Conservation (phyloP, 2,329 filamentous ascomycete species). For the Penicillium sp. region DNA sequence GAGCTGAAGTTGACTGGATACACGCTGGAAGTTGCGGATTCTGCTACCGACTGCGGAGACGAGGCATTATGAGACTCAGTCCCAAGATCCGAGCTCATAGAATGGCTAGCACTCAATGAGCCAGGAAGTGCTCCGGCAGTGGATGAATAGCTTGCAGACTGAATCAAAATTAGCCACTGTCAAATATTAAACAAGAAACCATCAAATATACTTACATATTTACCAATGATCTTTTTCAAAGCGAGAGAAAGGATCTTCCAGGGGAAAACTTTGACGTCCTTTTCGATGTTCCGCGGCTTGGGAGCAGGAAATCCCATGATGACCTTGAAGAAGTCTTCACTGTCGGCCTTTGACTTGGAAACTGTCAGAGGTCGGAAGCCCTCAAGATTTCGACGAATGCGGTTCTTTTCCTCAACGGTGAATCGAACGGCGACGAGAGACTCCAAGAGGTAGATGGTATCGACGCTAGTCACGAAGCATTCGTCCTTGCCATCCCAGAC, state of each 20-base stretch:
- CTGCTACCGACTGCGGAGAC: constrained; percentile 48
- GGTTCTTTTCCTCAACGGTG: constrained; percentile 96
- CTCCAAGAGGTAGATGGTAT: constrained; percentile 93
- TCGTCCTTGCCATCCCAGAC: constrained; percentile 90
- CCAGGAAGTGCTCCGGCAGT: constrained; percentile 50
- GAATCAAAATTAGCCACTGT: constrained; percentile 19
- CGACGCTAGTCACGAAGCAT: constrained; percentile 92
- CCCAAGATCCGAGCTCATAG: constrained; percentile 44
- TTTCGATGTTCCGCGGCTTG: constrained; percentile 96
- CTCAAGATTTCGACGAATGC: constrained; percentile 91
- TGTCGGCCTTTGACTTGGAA: constrained; percentile 86
- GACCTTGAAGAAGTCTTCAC: constrained; percentile 96
- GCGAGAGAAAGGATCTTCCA: constrained; percentile 87
- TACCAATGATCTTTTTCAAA: constrained; percentile 96
- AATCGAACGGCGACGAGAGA: constrained; percentile 82
- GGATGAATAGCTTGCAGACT: constrained; percentile 68
- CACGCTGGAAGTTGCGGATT: constrained; percentile 40
- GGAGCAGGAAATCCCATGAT: constrained; percentile 97
- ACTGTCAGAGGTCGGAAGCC: constrained; percentile 90
- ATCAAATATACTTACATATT: constrained; percentile 64
- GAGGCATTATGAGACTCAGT: constrained; percentile 45
- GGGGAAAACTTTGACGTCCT: constrained; percentile 97
- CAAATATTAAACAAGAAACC: constrained; percentile 17
- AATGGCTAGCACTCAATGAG: constrained; percentile 35
- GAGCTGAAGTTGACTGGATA: constrained; percentile 43